Evolutionary conservation across 257 asterid species (phyloP).

Genomic region (Solanum ossicruentum): DNA sequence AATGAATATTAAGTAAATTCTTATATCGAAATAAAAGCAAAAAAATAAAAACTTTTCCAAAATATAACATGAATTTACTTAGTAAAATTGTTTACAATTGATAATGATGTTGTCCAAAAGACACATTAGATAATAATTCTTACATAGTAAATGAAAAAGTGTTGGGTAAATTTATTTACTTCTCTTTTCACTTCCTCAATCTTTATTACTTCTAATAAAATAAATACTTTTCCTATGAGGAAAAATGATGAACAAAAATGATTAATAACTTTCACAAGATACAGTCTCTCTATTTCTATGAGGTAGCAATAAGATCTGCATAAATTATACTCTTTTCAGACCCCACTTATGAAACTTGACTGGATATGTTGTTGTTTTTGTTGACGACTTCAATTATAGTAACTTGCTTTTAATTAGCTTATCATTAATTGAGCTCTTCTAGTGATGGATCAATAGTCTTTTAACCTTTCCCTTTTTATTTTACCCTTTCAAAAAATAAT

Average conservation of each 20-base stretch:
- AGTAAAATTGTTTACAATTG: too few relatives aligned
- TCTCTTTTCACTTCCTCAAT: background rate
- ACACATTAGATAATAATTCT: background rate
- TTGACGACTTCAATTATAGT: background rate
- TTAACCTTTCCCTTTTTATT: background rate
- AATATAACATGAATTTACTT: background rate
- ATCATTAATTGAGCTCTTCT: background rate
- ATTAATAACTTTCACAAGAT: too few relatives aligned
- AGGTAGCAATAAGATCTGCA: too few relatives aligned
- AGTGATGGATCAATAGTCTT: background rate
- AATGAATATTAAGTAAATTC: background rate
- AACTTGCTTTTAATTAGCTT: background rate
- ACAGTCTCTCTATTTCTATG: too few relatives aligned
- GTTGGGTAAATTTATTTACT: background rate
- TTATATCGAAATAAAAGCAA: fast-evolving
- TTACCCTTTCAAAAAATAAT: background rate
- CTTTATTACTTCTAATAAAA: background rate
- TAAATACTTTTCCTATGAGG: background rate
- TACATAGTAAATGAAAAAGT: background rate
- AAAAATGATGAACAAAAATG: background rate
- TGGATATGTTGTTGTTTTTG: too few relatives aligned
- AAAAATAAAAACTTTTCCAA: background rate
- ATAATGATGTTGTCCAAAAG: background rate
- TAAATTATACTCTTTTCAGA: too few relatives aligned
- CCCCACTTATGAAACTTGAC: too few relatives aligned